These are phyloP conservation scores for Globisporangium paroecandrum DNA, from an alignment of 352 stramenopile species.

Conservation along the genomic window DNA sequence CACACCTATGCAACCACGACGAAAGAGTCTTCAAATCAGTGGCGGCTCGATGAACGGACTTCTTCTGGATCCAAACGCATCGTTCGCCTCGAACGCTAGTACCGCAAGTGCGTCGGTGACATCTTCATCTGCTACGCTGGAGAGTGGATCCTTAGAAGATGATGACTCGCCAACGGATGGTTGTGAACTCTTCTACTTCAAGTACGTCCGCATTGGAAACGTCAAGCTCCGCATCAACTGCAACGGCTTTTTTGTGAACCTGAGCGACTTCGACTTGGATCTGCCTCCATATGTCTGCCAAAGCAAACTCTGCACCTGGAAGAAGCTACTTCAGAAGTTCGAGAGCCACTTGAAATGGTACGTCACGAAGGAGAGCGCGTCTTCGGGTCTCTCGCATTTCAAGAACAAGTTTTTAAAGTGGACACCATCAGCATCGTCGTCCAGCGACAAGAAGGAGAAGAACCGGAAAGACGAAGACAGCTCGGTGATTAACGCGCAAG, in stretches of 20 bases:
- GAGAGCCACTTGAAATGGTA: slow-evolving; percentile 82
- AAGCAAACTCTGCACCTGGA: slow-evolving; percentile 76
- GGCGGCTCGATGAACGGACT: slow-evolving; percentile 3
- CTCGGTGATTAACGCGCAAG: slow-evolving; percentile 56
- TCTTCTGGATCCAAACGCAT: slow-evolving; percentile 1
- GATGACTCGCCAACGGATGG: slow-evolving; percentile 49
- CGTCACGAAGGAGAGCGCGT: slow-evolving; percentile 78
- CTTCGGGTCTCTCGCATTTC: slow-evolving; percentile 78
- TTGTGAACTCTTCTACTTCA: slow-evolving; percentile 83
- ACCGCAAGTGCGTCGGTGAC: slow-evolving; percentile 5
- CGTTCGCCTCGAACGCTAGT: background rate
- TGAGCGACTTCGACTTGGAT: slow-evolving; percentile 78
- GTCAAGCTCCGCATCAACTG: slow-evolving; percentile 78
- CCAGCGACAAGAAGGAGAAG: slow-evolving; percentile 63
- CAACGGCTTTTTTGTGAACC: slow-evolving; percentile 84
- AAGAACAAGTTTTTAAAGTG: slow-evolving; percentile 86
- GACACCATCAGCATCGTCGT: slow-evolving; percentile 43
- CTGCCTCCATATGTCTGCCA: slow-evolving; percentile 77
- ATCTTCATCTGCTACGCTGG: slow-evolving; percentile 16
- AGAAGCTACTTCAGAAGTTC: slow-evolving; percentile 81
- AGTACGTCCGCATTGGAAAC: slow-evolving; percentile 81
- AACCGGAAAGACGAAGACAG: slow-evolving; percentile 60
- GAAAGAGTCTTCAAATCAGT: slow-evolving; percentile 15
- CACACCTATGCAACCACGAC: background rate
- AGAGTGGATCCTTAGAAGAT: slow-evolving; percentile 35